Evolutionary conservation across 257 asterid species (phyloP), one percentile per base, ranked within the genome.

Genomic region (Petrea volubilis): DNA sequence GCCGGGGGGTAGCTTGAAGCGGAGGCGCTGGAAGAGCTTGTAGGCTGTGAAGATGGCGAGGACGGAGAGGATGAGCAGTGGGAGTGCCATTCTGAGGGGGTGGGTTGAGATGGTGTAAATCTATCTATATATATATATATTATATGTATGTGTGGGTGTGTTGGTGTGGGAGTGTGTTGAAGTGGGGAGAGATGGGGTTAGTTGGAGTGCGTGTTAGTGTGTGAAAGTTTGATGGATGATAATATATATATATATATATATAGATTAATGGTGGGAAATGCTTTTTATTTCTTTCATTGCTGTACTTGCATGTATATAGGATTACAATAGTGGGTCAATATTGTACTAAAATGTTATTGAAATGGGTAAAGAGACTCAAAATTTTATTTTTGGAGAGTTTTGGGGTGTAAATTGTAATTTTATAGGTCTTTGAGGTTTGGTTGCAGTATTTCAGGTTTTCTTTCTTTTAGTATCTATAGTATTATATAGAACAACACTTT

Each of bases 1-100:
- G 10, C 87, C 83, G 0, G 87, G 87, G 3, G 87, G 87, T n/a
- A 82, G 70, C 60, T 71, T 77, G 20, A 55, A 79, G 2, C 90
- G 86, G 72, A 83, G 64, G 15, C 80, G 76, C 17, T 53, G 77
- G 66, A 69, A 78, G 31, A 89, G 78, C 25, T 77, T 77, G 86
- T 85, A 85, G 62, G 67, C 75, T 27, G 78, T 46, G 77, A 83
- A 51, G 29, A 78, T 7, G 74, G 81, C 36, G 41, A 70, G n/a
- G 5, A 73, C 20, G 3, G 84, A 31, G 75, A 79, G 33, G 74
- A 70, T 33, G 40, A 79, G 2, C 0, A 85, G 71, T 10, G 69
- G 50, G 44, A 80, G 49, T 38, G 65, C 83, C 90, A 86, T 88
- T 28, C 27, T 14, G 9, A 29, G 11, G 27, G 51, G 10, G 60